phyloP scores from a whole-genome alignment of 768 basidiomycete species.

The Neoboletus subvelutipes region DNA sequence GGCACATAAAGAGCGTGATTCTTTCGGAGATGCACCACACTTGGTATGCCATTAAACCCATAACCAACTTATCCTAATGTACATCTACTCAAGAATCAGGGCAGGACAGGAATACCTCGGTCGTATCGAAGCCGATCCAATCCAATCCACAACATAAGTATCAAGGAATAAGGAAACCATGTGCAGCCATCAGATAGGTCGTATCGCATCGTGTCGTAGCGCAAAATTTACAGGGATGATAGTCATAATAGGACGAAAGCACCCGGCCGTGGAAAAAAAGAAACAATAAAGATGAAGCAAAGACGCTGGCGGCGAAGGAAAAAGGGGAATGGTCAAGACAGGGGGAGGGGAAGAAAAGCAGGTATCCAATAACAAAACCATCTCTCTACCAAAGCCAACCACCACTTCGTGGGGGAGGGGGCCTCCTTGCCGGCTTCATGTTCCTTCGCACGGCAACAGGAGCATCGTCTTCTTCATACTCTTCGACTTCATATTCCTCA shows the following conservation, averaged over 20 bases:
- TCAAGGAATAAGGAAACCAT: constrained; percentile 19
- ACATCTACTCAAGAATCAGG: constrained; percentile 15
- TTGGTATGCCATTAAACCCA: background rate
- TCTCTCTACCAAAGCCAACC: constrained; percentile 59
- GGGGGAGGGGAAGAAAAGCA: constrained; percentile 31
- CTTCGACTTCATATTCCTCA: constrained; percentile 36
- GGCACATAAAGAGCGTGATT: background rate
- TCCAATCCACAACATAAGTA: constrained; percentile 11
- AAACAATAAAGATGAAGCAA: constrained; percentile 20
- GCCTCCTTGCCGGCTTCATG: constrained; percentile 46
- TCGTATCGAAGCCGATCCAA: background rate
- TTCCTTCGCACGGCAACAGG: constrained; percentile 42
- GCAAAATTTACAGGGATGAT: constrained; percentile 17
- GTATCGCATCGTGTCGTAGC: constrained; percentile 27
- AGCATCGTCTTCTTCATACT: constrained; percentile 45
- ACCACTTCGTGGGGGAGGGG: constrained; percentile 44
- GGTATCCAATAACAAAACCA: constrained; percentile 32
- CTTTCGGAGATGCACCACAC: background rate
- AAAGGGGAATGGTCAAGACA: constrained; percentile 22
- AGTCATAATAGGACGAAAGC: constrained; percentile 9
- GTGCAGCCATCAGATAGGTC: constrained; percentile 23
- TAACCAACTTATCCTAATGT: background rate
- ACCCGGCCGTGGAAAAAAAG: constrained; percentile 3
- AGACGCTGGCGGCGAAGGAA: constrained; percentile 23
- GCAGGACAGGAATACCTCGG: background rate